phyloP scores from a whole-genome alignment of 352 stramenopile genomes.

The Phytophthora lateralis region DNA sequence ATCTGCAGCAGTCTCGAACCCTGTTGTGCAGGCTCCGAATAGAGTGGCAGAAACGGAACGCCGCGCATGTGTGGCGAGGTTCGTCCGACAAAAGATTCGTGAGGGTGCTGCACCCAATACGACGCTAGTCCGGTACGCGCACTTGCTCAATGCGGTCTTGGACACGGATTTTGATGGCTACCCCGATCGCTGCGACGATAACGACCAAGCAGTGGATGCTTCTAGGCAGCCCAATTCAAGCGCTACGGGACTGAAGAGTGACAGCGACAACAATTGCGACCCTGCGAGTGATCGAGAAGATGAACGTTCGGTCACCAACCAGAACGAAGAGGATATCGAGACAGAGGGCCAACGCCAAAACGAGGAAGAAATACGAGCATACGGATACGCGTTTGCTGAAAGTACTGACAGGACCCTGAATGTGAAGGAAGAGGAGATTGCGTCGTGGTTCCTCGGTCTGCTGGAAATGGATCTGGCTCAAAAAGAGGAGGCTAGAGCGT shows the following conservation, averaged over 20 bases:
- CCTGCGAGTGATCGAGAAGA: background rate
- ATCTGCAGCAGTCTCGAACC: conserved; percentile 8
- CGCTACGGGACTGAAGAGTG: background rate
- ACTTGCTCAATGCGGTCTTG: conserved; percentile 67
- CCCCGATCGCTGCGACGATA: conserved; percentile 21
- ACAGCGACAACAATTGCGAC: conserved; percentile 7
- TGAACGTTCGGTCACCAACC: conserved; percentile 18
- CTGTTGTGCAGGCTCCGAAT: conserved; percentile 19
- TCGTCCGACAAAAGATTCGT: conserved; percentile 66
- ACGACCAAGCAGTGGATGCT: conserved; percentile 9
- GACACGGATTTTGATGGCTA: conserved; percentile 75
- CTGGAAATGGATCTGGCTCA: conserved; percentile 65
- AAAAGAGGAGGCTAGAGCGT: conserved; percentile 32
- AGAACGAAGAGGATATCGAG: conserved; percentile 30
- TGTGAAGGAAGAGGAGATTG: conserved; percentile 73
- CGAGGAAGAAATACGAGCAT: conserved; percentile 28
- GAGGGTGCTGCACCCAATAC: conserved; percentile 73
- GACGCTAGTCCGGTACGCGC: conserved; percentile 60
- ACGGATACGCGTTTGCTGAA: conserved; percentile 28
- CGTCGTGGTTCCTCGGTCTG: conserved; percentile 69
- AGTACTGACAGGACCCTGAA: conserved; percentile 33
- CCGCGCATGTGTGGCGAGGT: conserved; percentile 56
- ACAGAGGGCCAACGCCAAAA: conserved; percentile 22
- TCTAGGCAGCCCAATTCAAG: background rate
- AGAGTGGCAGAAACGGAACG: conserved; percentile 41